Conservation (phyloP, 108 stramenopile species). For the Nitzschia sp. region DNA sequence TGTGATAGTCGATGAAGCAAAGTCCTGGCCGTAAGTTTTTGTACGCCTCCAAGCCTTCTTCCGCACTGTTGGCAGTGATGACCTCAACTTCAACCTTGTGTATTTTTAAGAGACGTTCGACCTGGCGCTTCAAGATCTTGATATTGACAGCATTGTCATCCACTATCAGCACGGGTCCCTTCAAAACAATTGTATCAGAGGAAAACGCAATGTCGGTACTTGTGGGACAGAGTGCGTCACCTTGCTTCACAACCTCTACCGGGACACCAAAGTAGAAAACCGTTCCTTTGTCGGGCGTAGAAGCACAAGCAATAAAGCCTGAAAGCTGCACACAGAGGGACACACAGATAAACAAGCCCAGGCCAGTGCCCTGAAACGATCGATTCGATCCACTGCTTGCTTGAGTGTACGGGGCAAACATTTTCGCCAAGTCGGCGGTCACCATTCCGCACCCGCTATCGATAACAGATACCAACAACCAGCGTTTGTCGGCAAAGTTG, state of each 20-base stretch:
- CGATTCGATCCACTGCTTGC: slow-evolving; percentile 9
- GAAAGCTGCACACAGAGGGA: slow-evolving; percentile 10
- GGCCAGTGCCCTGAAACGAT: slow-evolving; percentile 12
- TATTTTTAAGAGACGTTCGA: slow-evolving; percentile 1
- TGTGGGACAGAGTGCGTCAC: background rate
- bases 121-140: slow-evolving; percentile 25
- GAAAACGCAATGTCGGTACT: background rate
- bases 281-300: slow-evolving; percentile 4
- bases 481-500: slow-evolving; percentile 10
- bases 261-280: slow-evolving; percentile 18
- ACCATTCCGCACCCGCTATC: slow-evolving; percentile 20
- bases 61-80: slow-evolving; percentile 7
- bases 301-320: slow-evolving; percentile 19
- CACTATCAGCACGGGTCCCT: slow-evolving; percentile 18
- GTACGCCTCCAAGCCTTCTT: slow-evolving; percentile 9
- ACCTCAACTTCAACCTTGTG: slow-evolving; percentile 4
- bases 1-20: slow-evolving; percentile 28
- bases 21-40: slow-evolving; percentile 15
- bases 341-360: slow-evolving; percentile 20
- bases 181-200: background rate
- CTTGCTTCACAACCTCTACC: slow-evolving; percentile 1
- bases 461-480: slow-evolving; percentile 11
- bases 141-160: slow-evolving; percentile 34
- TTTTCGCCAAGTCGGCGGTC: background rate
- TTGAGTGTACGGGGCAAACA: slow-evolving; percentile 26